Evolutionary conservation across 768 basidiomycete genomes (phyloP).

Genomic region (Mycena metata): DNA sequence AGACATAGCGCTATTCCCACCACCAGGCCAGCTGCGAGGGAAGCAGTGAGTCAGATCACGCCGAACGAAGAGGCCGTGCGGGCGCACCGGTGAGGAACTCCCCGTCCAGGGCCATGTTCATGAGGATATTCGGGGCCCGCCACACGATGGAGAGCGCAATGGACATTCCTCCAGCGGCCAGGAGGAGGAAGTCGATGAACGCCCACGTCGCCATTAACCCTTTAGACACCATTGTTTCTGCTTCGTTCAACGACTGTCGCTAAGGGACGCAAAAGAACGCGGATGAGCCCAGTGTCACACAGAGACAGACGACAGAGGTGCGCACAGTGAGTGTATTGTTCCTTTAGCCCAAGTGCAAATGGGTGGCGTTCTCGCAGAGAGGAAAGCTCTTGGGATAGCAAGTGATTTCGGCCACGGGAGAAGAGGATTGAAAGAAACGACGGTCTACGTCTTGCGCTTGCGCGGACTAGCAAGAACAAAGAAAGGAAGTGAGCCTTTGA

Average conservation of each 20-base stretch:
- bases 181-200: constrained; percentile 76
- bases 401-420: constrained; percentile 46
- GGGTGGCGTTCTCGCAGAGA: constrained; percentile 66
- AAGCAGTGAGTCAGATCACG: constrained; percentile 8
- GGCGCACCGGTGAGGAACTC: constrained; percentile 72
- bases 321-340: constrained; percentile 35
- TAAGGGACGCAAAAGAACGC: constrained; percentile 30
- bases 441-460: constrained; percentile 79
- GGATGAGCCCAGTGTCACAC: constrained; percentile 22
- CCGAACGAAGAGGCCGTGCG: neutral
- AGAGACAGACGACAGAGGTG: constrained; percentile 25
- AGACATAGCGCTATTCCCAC: constrained; percentile 76
- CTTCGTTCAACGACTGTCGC: constrained; percentile 29
- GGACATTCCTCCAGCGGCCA: constrained; percentile 76
- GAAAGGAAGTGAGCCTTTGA: constrained; percentile 49
- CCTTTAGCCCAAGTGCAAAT: constrained; percentile 41
- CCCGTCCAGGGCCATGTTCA: constrained; percentile 77
- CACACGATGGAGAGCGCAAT: constrained; percentile 80
- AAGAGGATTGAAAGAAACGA: constrained; percentile 57
- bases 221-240: constrained; percentile 75
- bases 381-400: constrained; percentile 44
- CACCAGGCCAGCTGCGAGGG: constrained; percentile 70
- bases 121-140: constrained; percentile 74
- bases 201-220: constrained; percentile 80
- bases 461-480: constrained; percentile 54